A percentile compares a stretch with the other conserved stretches of the same genome.
phyloP scores from a whole-genome alignment of 352 stramenopile species.

The Globisporangium camurandrum region DNA sequence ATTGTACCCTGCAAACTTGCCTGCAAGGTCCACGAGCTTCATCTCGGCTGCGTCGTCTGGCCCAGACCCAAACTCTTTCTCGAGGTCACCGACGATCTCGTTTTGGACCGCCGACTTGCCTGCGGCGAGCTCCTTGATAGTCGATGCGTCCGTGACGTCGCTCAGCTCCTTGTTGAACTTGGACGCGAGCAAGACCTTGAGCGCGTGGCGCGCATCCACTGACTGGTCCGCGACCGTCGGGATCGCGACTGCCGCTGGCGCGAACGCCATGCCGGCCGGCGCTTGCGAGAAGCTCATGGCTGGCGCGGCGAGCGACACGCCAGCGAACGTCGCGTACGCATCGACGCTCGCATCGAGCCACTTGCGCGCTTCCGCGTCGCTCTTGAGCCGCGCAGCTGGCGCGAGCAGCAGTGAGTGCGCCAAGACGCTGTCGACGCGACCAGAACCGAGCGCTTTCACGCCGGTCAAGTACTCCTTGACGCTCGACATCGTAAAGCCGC shows the following conservation, averaged over 20 bases:
- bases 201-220: slow-evolving; percentile 67
- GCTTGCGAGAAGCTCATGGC: not conserved
- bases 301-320: slow-evolving; percentile 44
- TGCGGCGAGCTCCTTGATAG: slow-evolving; percentile 72
- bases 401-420: slow-evolving; percentile 54
- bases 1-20: slow-evolving; percentile 58
- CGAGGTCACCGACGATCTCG: slow-evolving; percentile 80
- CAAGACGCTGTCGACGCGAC: slow-evolving; percentile 72
- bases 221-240: slow-evolving; percentile 51
- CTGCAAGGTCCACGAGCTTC: slow-evolving; percentile 63
- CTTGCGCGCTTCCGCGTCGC: slow-evolving; percentile 58
- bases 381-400: slow-evolving; percentile 61
- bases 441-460: slow-evolving; percentile 54
- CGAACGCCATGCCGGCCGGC: not conserved
- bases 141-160: slow-evolving; percentile 52
- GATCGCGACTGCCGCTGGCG: slow-evolving; percentile 30
- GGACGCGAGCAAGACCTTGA: slow-evolving; percentile 64
- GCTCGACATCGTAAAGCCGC: slow-evolving; percentile 75
- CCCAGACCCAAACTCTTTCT: slow-evolving; percentile 79
- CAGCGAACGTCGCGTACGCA: slow-evolving; percentile 66
- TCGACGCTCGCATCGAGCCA: slow-evolving; percentile 74
- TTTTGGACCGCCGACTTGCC: slow-evolving; percentile 87
- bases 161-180: slow-evolving; percentile 73
- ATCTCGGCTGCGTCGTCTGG: slow-evolving; percentile 71
- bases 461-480: slow-evolving; percentile 61